Conservation (phyloP, 2,329 filamentous ascomycete genomes). For the Fusarium transvaalense region DNA sequence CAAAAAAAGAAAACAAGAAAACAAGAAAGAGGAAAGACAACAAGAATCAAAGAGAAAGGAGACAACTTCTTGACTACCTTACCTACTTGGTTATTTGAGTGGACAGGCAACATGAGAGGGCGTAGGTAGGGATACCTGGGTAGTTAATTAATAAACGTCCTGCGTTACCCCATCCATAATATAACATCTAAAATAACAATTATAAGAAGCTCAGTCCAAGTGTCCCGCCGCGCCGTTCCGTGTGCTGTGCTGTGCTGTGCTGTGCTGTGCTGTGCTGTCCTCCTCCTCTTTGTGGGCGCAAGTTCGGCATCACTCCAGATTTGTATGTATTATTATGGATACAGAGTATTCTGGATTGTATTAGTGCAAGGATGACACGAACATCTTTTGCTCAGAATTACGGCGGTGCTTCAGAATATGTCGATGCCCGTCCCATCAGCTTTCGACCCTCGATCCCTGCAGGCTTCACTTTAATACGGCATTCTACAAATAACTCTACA, state of each 20-base stretch:
- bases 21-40: constrained; percentile 2
- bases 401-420: constrained; percentile 43
- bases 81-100: not conserved
- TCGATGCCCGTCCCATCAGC: constrained; percentile 41
- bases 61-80: not conserved
- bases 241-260: constrained; percentile 15
- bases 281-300: not conserved
- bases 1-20: constrained; percentile 6
- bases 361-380: constrained; percentile 7
- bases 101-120: not conserved
- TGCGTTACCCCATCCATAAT: constrained; percentile 21
- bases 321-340: not conserved
- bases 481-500: constrained; percentile 2
- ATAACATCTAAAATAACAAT: constrained; percentile 19
- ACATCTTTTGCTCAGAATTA: constrained; percentile 32
- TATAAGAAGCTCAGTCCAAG: constrained; percentile 15
- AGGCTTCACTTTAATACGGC: not conserved
- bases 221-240: constrained; percentile 17
- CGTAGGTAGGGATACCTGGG: not conserved
- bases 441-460: constrained; percentile 42
- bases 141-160: constrained; percentile 1
- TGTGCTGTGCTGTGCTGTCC: not conserved
- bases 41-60: constrained; percentile 3
- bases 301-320: constrained; percentile 22
- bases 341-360: not conserved